A percentile compares a stretch with the other conserved stretches of the same genome.
Evolutionary conservation across 2,329 filamentous ascomycete genomes (phyloP).

Genomic region (Plectosphaerella sp.): DNA sequence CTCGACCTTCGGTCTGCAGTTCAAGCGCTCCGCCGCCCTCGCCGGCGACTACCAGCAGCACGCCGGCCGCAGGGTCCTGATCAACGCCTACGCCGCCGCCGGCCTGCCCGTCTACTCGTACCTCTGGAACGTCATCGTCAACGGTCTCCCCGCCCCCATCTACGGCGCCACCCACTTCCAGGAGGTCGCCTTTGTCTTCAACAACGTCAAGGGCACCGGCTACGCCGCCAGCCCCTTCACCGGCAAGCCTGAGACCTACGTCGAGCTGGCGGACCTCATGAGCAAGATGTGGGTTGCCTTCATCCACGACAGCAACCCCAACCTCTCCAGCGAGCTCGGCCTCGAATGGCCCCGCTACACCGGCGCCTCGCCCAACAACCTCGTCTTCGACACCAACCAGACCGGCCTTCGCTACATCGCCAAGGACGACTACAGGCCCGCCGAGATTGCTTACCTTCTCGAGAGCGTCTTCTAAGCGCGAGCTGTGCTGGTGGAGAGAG

Average conservation of each 20-base stretch:
- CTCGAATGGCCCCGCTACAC: constrained; percentile 39
- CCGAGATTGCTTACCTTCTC: constrained; percentile 33
- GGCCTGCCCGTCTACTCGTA: constrained; percentile 51
- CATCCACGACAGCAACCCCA: constrained; percentile 40
- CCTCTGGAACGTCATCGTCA: constrained; percentile 34
- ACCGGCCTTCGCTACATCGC: constrained; percentile 33
- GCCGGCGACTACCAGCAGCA: constrained; percentile 53
- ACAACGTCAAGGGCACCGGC: constrained; percentile 44
- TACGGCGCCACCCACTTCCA: constrained; percentile 21
- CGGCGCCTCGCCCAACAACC: constrained; percentile 31
- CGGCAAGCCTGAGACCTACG: constrained; percentile 33
- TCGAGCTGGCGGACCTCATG: constrained; percentile 41
- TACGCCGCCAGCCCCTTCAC: constrained; percentile 45
- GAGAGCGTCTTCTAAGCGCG: constrained; percentile 4
- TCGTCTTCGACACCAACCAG: constrained; percentile 45
- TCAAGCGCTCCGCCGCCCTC: constrained; percentile 49
- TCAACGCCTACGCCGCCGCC: constrained; percentile 43
- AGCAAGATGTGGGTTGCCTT: constrained; percentile 48
- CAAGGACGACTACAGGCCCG: constrained; percentile 37
- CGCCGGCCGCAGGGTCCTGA: constrained; percentile 47
- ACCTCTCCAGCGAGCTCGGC: constrained; percentile 11
- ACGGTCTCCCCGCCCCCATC: constrained; percentile 8
- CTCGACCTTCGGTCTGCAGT: constrained; percentile 36
- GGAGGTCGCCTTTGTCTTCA: constrained; percentile 36
- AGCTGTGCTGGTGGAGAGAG: too few relatives aligned